Evolutionary conservation across 2,329 filamentous ascomycete species (phyloP).

Genomic region (Aspergillus neotritici): DNA sequence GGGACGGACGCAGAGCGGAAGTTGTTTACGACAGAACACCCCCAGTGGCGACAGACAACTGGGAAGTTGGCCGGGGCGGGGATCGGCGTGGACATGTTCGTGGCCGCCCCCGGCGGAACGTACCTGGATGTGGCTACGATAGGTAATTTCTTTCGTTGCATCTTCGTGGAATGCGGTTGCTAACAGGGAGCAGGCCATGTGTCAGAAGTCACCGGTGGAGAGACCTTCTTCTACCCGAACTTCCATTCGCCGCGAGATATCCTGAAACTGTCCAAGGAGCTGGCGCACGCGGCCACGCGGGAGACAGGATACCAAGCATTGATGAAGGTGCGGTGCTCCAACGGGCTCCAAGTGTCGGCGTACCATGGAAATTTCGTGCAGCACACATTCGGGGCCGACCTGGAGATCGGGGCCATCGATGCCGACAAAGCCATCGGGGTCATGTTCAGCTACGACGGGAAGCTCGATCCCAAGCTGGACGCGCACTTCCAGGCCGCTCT

Average conservation of each 20-base stretch:
- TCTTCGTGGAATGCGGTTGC: not conserved
- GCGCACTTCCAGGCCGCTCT: conserved; percentile 96
- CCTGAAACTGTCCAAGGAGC: conserved; percentile 75
- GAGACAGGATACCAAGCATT: conserved; percentile 93
- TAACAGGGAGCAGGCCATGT: conserved; percentile 59
- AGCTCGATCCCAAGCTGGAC: conserved; percentile 92
- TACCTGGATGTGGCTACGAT: conserved; percentile 93
- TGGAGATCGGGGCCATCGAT: conserved; percentile 89
- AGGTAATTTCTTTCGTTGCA: conserved; percentile 48
- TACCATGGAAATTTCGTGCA: conserved; percentile 97
- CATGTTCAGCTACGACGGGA: conserved; percentile 91
- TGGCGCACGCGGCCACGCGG: conserved; percentile 76
- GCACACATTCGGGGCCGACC: conserved; percentile 87
- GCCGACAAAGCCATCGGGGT: conserved; percentile 90
- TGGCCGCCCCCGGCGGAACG: conserved; percentile 81
- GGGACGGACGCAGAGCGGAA: conserved; percentile 89
- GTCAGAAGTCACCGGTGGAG: conserved; percentile 82
- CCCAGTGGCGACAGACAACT: conserved; percentile 77
- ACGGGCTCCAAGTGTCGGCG: conserved; percentile 84
- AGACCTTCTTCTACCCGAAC: conserved; percentile 95
- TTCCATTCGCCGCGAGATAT: conserved; percentile 84
- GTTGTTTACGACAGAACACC: conserved; percentile 83
- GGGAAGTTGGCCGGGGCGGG: conserved; percentile 83
- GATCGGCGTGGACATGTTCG: conserved; percentile 88
- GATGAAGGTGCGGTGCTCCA: conserved; percentile 98